These are phyloP conservation scores for Nicotiana attenuata DNA, from an alignment of 257 asterid species.

Conservation along the genomic window DNA sequence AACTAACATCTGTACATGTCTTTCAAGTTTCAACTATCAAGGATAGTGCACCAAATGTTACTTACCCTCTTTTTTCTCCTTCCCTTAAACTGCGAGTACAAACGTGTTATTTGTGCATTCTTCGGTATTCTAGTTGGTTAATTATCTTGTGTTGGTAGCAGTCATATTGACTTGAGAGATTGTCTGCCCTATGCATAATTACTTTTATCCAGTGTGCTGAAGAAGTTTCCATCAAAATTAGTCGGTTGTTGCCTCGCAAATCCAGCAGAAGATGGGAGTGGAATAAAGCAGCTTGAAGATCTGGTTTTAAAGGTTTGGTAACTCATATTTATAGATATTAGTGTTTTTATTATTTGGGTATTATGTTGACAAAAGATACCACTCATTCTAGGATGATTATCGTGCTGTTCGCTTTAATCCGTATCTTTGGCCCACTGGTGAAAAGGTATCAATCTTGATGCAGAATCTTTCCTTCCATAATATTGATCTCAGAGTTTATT, in stretches of 20 bases:
- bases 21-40: not conserved
- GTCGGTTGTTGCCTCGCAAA: slow-evolving; percentile 93
- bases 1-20: not conserved
- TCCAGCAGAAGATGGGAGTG: slow-evolving; percentile 78
- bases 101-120: not conserved
- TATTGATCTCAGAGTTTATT: not conserved
- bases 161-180: not conserved
- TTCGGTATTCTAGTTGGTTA: not conserved
- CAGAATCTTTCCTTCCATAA: not conserved
- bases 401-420: slow-evolving; percentile 94
- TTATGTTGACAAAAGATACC: slow-evolving; percentile 12
- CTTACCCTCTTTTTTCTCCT: not conserved
- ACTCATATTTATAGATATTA: not conserved
- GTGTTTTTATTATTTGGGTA: not conserved
- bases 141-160: not conserved
- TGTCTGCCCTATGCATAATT: slow-evolving; percentile 7
- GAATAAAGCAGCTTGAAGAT: slow-evolving; percentile 59
- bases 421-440: slow-evolving; percentile 86
- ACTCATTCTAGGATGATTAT: slow-evolving; percentile 62
- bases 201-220: slow-evolving; percentile 51
- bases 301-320: slow-evolving; percentile 53
- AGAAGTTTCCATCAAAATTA: slow-evolving; percentile 66
- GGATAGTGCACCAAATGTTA: not conserved
- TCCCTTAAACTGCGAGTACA: not conserved
- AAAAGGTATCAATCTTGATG: slow-evolving; percentile 38